phyloP scores from a whole-genome alignment of 73 alveolate species.

The Paraurostyla sp. region DNA sequence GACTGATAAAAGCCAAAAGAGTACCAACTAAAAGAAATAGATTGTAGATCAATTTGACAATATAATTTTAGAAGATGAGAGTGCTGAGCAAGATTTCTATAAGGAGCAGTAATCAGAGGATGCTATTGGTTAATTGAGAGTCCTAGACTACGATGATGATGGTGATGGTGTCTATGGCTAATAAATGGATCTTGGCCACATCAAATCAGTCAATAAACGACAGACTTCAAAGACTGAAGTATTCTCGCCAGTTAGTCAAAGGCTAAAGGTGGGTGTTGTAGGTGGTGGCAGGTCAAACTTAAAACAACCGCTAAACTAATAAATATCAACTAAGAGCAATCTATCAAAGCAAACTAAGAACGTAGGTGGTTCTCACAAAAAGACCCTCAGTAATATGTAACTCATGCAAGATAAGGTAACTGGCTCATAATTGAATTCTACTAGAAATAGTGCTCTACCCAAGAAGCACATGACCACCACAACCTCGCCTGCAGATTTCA shows the following conservation, averaged over 20 bases:
- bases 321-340: neutral
- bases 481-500: neutral
- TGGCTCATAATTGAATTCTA: neutral
- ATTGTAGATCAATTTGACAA: neutral
- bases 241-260: neutral
- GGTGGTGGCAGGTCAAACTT: neutral
- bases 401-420: neutral
- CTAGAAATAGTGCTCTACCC: neutral
- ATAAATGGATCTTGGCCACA: constrained; percentile 26
- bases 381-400: neutral
- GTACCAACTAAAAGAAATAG: neutral
- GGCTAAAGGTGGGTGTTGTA: neutral
- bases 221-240: constrained; percentile 23
- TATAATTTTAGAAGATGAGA: neutral
- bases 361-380: neutral
- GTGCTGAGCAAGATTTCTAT: neutral
- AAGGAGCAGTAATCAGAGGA: neutral
- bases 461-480: constrained; percentile 12
- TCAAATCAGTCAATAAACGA: neutral
- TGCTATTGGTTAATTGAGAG: neutral
- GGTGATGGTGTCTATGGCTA: neutral
- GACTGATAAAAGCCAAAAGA: neutral
- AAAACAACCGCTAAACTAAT: neutral
- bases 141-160: constrained; percentile 15
- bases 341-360: neutral